Evolutionary conservation across 1,284 basidiomycete species (phyloP).

Genomic region (Cutaneotrichosporon curvatum): DNA sequence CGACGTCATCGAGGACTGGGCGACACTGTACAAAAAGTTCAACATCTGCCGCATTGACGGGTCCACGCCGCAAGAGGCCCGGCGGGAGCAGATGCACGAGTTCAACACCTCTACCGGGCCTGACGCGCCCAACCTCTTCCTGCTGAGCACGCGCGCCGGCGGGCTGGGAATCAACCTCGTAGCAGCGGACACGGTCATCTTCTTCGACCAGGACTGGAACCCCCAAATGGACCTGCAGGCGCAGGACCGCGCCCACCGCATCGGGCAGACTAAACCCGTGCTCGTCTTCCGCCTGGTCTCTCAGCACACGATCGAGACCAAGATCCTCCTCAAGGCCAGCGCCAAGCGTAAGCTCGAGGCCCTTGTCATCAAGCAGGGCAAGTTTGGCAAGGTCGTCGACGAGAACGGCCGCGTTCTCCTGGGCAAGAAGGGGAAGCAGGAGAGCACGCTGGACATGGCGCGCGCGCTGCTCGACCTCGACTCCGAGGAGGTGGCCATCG

Average conservation of each 20-base stretch:
- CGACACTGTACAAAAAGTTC: conserved; percentile 70
- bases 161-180: conserved; percentile 88
- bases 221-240: conserved; percentile 96
- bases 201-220: conserved; percentile 93
- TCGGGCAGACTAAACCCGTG: conserved; percentile 84
- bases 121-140: conserved; percentile 69
- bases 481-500: conserved; percentile 82
- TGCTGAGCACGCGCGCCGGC: conserved; percentile 86
- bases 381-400: conserved; percentile 58
- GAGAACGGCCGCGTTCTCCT: conserved; percentile 53
- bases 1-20: conserved; percentile 90
- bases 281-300: conserved; percentile 81
- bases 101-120: conserved; percentile 74
- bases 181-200: conserved; percentile 88
- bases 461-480: conserved; percentile 72
- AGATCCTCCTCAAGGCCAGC: conserved; percentile 79
- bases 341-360: conserved; percentile 87
- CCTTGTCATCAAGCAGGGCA: conserved; percentile 85
- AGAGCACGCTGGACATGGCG: conserved; percentile 71
- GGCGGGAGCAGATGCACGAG: conserved; percentile 72
- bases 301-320: conserved; percentile 82
- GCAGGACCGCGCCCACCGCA: conserved; percentile 89
- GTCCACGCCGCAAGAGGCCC: conserved; percentile 63
- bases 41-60: conserved; percentile 86
- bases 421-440: conserved; percentile 38